phyloP scores from a whole-genome alignment of 495 filamentous ascomycete species.

The Penicillium angulare region DNA sequence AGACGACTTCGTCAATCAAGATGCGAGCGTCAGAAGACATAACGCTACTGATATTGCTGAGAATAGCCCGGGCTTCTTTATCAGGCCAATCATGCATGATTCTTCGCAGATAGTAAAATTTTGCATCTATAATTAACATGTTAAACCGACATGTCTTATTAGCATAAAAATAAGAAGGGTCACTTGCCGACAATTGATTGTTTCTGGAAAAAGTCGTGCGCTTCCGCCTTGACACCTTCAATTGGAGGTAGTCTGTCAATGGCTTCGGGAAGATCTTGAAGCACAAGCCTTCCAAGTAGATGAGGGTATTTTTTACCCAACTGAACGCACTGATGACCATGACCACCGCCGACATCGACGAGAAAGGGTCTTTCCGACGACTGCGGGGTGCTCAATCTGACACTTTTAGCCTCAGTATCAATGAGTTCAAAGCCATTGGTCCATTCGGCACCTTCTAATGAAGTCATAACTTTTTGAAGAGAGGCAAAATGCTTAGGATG shows the following conservation, averaged over 20 bases:
- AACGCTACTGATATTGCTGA: conserved; percentile 26
- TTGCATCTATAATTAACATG: conserved; percentile 22
- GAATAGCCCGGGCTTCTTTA: conserved; percentile 27
- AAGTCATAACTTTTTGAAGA: conserved; percentile 41
- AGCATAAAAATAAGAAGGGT: too few species aligned
- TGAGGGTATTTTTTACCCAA: conserved; percentile 43
- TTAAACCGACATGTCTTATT: background rate
- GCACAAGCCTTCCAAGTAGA: conserved; percentile 43
- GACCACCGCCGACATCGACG: conserved; percentile 54
- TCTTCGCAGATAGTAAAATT: conserved; percentile 42
- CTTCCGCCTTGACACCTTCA: conserved; percentile 45
- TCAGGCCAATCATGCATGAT: conserved; percentile 44
- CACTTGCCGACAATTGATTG: conserved; percentile 45
- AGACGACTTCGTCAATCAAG: conserved; percentile 39
- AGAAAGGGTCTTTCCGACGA: conserved; percentile 30
- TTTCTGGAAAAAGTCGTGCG: conserved; percentile 49
- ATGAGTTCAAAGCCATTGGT: conserved; percentile 28
- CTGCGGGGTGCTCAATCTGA: conserved; percentile 1
- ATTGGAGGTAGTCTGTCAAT: conserved; percentile 34
- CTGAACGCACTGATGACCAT: conserved; percentile 50
- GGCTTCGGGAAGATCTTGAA: conserved; percentile 52
- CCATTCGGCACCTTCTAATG: conserved; percentile 29
- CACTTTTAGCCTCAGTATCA: conserved; percentile 13
- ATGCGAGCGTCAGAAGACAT: conserved; percentile 39
- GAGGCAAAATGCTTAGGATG: conserved; percentile 35